Conservation (phyloP, 305 asterid genomes). For the Solanum hybrid region DNA sequence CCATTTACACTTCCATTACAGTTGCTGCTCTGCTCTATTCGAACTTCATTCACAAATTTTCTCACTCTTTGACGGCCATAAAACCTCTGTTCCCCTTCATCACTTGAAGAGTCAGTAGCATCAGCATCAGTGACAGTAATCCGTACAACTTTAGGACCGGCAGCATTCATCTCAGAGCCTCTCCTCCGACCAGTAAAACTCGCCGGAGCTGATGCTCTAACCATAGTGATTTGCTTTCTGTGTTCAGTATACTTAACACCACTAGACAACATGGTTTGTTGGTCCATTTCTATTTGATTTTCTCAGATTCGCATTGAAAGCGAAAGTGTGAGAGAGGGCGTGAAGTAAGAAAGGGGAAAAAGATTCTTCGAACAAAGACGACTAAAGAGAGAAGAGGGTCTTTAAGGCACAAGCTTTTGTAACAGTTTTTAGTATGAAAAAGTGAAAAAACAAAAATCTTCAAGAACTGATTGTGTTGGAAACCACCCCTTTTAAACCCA, state of each 20-base stretch:
- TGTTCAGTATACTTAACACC: conserved; percentile 58
- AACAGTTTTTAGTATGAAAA: conserved; percentile 7
- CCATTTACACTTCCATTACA: conserved; percentile 15
- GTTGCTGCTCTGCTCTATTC: conserved; percentile 21
- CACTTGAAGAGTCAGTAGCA: conserved; percentile 85
- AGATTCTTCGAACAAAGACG: conserved; percentile 51
- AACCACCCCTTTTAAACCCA: not conserved
- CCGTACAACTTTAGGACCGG: conserved; percentile 37
- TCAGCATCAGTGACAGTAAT: conserved; percentile 64
- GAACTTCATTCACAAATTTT: conserved; percentile 54
- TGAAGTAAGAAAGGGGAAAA: conserved; percentile 9
- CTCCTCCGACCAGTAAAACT: conserved; percentile 12
- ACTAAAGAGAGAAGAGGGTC: conserved; percentile 20
- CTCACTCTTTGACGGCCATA: conserved; percentile 34
- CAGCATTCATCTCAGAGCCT: conserved; percentile 7
- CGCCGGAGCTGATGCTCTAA: conserved; percentile 11
- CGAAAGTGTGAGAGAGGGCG: conserved; percentile 20
- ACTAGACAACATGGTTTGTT: conserved; percentile 19
- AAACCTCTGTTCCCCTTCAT: conserved; percentile 33
- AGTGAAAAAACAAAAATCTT: not conserved
- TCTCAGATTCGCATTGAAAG: conserved; percentile 60
- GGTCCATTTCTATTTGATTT: conserved; percentile 11
- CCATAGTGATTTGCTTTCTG: conserved; percentile 30
- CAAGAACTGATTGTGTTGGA: not conserved
- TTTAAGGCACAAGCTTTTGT: conserved; percentile 21